These are phyloP conservation scores for Cladophialophora psammophila DNA, from an alignment of 2,329 filamentous ascomycete species.

Conservation along the genomic window DNA sequence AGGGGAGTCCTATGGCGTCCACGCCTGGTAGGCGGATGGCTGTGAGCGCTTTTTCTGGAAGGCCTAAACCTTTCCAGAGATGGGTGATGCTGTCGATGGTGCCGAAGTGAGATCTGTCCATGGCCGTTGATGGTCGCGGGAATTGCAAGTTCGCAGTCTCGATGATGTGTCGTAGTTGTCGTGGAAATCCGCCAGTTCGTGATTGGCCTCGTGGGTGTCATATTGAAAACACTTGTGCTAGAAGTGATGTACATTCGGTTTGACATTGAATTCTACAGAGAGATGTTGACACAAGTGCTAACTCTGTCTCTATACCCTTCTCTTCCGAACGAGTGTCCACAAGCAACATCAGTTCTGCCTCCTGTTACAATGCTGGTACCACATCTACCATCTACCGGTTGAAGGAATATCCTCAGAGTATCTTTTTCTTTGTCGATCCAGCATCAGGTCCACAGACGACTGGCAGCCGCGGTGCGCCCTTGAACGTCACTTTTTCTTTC, in stretches of 20 bases:
- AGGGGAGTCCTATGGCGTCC: constrained; percentile 46
- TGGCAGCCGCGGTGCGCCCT: neutral
- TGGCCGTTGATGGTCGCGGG: neutral
- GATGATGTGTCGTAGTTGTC: neutral
- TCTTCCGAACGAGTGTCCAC: too few species aligned
- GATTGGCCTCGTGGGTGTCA: too few species aligned
- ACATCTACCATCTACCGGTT: too few species aligned
- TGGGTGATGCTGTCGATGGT: constrained; percentile 30
- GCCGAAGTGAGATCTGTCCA: constrained; percentile 11
- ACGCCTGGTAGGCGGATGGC: constrained; percentile 9
- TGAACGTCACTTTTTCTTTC: neutral
- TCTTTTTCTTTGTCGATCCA: too few species aligned
- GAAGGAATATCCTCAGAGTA: neutral
- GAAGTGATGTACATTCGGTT: too few species aligned
- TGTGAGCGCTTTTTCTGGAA: constrained; percentile 33
- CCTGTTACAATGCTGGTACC: too few species aligned
- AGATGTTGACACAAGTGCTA: too few species aligned
- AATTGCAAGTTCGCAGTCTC: neutral
- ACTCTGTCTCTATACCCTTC: too few species aligned
- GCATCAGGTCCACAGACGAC: too few species aligned
- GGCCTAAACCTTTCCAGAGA: constrained; percentile 37
- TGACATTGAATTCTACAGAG: too few species aligned
- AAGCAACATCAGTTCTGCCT: too few species aligned
- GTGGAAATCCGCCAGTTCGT: neutral
- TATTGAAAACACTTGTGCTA: too few species aligned